These are phyloP conservation scores for Lactarius psammicola DNA, from an alignment of 768 basidiomycete species.

Conservation along the genomic window DNA sequence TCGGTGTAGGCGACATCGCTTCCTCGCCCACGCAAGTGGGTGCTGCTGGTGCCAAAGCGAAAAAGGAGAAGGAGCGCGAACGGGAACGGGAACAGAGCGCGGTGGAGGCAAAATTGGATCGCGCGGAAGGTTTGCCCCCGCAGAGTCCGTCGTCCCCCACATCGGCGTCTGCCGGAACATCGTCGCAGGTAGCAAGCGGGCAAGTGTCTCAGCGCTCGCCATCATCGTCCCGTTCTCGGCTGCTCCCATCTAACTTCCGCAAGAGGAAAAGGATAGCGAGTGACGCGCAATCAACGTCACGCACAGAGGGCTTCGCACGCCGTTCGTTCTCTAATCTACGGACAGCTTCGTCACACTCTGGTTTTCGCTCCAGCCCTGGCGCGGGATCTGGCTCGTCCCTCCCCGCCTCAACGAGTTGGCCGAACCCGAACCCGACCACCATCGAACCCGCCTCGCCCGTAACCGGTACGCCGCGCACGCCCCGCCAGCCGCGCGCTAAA, in stretches of 20 bases:
- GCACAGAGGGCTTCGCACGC: not conserved
- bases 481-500: slow-evolving; percentile 3
- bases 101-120: slow-evolving; percentile 12
- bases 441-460: not conserved
- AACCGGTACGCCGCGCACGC: not conserved
- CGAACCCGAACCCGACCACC: not conserved
- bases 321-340: slow-evolving; percentile 25
- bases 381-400: not conserved
- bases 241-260: slow-evolving; percentile 24
- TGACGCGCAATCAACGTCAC: slow-evolving; percentile 1
- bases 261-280: slow-evolving; percentile 10
- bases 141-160: not conserved
- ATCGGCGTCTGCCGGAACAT: not conserved
- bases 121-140: not conserved
- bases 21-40: slow-evolving; percentile 30
- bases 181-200: not conserved
- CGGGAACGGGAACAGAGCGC: slow-evolving; percentile 22
- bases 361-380: not conserved
- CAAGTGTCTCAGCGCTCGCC: not conserved
- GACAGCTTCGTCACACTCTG: slow-evolving; percentile 12
- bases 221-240: slow-evolving; percentile 16
- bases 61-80: slow-evolving; percentile 35
- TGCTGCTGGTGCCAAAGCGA: slow-evolving; percentile 33
- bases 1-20: slow-evolving; percentile 67
- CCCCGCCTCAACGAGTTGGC: not conserved